A percentile compares a stretch with the other conserved stretches of the same genome.
phyloP scores from a whole-genome alignment of 2,329 filamentous ascomycete genomes.

The Diaporthe citri region DNA sequence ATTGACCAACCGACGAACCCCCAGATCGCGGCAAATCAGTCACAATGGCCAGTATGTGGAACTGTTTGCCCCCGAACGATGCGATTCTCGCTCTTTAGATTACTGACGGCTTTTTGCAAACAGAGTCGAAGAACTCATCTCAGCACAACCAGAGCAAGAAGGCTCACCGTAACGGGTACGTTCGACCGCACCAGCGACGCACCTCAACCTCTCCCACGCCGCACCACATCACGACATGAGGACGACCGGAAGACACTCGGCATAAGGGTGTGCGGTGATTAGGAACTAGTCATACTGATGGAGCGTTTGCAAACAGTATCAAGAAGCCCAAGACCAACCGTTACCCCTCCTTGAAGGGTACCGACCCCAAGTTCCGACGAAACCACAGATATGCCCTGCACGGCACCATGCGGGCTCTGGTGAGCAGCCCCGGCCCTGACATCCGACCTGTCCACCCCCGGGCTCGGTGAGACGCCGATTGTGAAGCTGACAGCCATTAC shows the following conservation, averaged over 20 bases:
- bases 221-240: not conserved
- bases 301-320: constrained; percentile 74
- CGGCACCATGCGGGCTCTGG: constrained; percentile 97
- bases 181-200: constrained; percentile 45
- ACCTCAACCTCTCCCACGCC: constrained; percentile 1
- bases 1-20: constrained; percentile 38
- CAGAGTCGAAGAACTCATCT: constrained; percentile 99
- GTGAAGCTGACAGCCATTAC: constrained; percentile 46
- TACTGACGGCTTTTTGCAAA: constrained; percentile 46
- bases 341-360: constrained; percentile 98
- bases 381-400: constrained; percentile 99
- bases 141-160: constrained; percentile 99
- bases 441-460: constrained; percentile 57
- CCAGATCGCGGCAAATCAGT: constrained; percentile 57
- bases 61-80: not conserved
- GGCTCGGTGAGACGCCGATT: not conserved
- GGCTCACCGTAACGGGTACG: constrained; percentile 99
- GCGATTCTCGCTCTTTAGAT: not conserved
- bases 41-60: constrained; percentile 78
- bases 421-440: constrained; percentile 52
- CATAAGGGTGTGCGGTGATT: not conserved
- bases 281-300: constrained; percentile 35
- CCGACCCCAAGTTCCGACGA: constrained; percentile 99
- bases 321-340: constrained; percentile 99
- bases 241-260: not conserved